Evolutionary conservation across 352 stramenopile genomes (phyloP).

Genomic region (Salisapilia sapeloensis): DNA sequence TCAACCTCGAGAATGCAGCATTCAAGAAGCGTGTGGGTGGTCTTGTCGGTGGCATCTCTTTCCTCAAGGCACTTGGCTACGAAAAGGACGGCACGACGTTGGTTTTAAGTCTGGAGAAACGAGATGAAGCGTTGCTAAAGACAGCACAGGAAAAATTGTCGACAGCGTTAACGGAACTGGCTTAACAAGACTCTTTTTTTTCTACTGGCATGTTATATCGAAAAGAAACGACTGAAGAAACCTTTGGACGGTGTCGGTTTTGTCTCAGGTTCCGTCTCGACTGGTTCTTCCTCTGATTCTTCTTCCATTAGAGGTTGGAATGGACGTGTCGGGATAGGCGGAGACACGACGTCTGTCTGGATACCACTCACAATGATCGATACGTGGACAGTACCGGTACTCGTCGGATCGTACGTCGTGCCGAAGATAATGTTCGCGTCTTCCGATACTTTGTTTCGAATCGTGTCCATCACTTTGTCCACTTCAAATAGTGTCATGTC

Average conservation of each 20-base stretch:
- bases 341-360: conserved; percentile 70
- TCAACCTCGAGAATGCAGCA: conserved; percentile 82
- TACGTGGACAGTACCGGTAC: conserved; percentile 66
- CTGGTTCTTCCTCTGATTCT: conserved; percentile 9
- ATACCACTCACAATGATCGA: conserved; percentile 83
- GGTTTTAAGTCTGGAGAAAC: conserved; percentile 39
- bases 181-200: too few species aligned
- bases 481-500: conserved; percentile 90
- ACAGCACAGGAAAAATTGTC: conserved; percentile 38
- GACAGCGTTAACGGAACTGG: conserved; percentile 38
- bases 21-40: conserved; percentile 82
- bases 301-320: conserved; percentile 26
- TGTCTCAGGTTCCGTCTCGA: conserved; percentile 6
- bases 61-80: conserved; percentile 82
- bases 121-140: conserved; percentile 39
- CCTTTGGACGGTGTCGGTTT: conserved; percentile 13
- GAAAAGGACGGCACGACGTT: conserved; percentile 61
- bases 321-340: conserved; percentile 29
- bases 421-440: conserved; percentile 84
- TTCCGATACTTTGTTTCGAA: conserved; percentile 53
- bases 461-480: conserved; percentile 80
- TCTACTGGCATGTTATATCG: too few species aligned
- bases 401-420: conserved; percentile 72
- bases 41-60: conserved; percentile 64
- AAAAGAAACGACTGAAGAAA: conserved; percentile 62